Base-by-base conservation (phyloP, 371 early-diverging fungal species). In the Saksenaea oblongispora region DNA sequence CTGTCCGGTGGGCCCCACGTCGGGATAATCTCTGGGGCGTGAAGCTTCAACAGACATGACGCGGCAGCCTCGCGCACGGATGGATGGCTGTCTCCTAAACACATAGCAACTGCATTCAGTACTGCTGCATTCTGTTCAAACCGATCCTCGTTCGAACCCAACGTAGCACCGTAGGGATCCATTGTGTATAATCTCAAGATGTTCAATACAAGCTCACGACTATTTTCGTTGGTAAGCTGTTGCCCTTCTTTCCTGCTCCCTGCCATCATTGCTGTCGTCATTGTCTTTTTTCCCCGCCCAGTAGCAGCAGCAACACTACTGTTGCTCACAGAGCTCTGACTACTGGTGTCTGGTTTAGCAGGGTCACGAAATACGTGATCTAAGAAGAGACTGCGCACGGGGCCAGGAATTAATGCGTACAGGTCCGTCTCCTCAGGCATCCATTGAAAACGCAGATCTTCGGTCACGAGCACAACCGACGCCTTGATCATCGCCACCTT, bases 401-500 rank as follows among this genome's bases (percentile, higher is more conserved):
- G 86, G 14, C 65, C 67, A 13, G 89, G 89, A 24, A 93, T 60
- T 7, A 84, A 78, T 0, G 80, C 69, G 63, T 89, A 86, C 11
- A 92, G 73, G 5, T 63, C 66, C 10, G 87, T 82, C 1, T 90
- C 76, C 3, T 81, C 69, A 3, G 89, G 88, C 51, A 88, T 86
- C 89, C 88, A 89, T 3, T 87, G 84, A 14, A 89, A 65, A 28
- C 72, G 62, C 27, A 72, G 79, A 61, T 83, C 85, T 67, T 91
- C 90, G 2, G 79, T 81, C 13, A 87, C 89, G 56, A 93, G 78
- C 13, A 76, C 79, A 54, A 84, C 84, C 36, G 88, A 89, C 26
- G 86, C 85, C 55, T 85, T 89, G 10, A 90, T 89, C 17, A 91
- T 70, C 4, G 91, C 85, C 13, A 90, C 73, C 58, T 84, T 86